phyloP scores from a whole-genome alignment of 768 basidiomycete genomes.

The Steccherinum ochraceum region DNA sequence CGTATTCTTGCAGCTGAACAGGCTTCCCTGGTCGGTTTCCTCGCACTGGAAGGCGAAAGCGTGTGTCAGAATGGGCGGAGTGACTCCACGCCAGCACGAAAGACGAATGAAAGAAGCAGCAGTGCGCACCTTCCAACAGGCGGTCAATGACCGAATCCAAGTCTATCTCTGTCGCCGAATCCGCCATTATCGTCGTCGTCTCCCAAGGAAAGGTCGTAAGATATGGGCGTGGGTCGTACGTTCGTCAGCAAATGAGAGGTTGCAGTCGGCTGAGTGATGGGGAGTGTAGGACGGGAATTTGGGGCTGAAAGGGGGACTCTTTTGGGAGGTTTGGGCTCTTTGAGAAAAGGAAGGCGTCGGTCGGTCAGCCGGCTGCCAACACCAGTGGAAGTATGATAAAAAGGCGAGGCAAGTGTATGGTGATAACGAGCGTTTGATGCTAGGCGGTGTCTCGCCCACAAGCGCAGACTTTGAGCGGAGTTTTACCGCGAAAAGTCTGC shows the following conservation, averaged over 20 bases:
- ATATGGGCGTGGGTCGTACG: conserved; percentile 12
- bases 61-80: conserved; percentile 1
- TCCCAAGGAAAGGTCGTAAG: conserved; percentile 16
- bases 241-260: conserved; percentile 3
- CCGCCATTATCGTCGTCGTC: conserved; percentile 55
- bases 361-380: conserved; percentile 27
- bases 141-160: conserved; percentile 99
- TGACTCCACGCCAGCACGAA: not conserved
- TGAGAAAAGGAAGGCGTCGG: conserved; percentile 10
- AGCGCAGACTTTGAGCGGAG: too few species aligned
- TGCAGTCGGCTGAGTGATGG: not conserved
- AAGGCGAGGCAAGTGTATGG: conserved; percentile 40
- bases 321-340: conserved; percentile 8
- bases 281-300: not conserved
- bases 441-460: conserved; percentile 8
- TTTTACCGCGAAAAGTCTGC: too few species aligned
- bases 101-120: conserved; percentile 3
- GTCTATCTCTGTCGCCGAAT: conserved; percentile 89
- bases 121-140: conserved; percentile 78
- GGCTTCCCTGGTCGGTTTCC: conserved; percentile 98
- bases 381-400: conserved; percentile 20
- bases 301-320: too few species aligned
- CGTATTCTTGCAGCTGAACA: conserved; percentile 96
- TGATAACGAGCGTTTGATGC: conserved; percentile 30
- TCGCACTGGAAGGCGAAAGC: conserved; percentile 55